Conservation (phyloP, 352 stramenopile genomes). For the Peronospora farinosa region DNA sequence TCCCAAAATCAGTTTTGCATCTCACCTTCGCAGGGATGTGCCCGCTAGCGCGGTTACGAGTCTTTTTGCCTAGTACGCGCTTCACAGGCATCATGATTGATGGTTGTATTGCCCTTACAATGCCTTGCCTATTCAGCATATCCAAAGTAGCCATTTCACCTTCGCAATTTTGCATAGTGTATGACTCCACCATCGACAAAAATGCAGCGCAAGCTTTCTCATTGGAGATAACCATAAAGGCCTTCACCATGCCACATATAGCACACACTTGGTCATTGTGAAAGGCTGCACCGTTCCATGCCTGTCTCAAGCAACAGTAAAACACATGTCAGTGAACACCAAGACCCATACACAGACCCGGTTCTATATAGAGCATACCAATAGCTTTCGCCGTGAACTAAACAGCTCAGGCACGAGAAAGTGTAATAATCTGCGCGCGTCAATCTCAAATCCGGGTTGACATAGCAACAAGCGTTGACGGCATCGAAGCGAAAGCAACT, state of each 20-base stretch:
- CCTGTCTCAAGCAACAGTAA: slow-evolving; percentile 23
- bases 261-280: slow-evolving; percentile 35
- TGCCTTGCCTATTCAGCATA: slow-evolving; percentile 35
- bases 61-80: slow-evolving; percentile 22
- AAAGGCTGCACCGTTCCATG: slow-evolving; percentile 64
- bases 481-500: slow-evolving; percentile 49
- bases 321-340: slow-evolving; percentile 6
- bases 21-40: slow-evolving; percentile 28
- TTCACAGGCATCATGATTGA: slow-evolving; percentile 26
- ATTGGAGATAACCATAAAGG: slow-evolving; percentile 34
- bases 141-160: slow-evolving; percentile 34
- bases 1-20: not conserved
- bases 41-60: slow-evolving; percentile 10
- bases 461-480: slow-evolving; percentile 60
- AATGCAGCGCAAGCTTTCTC: slow-evolving; percentile 24
- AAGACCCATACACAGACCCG: not conserved
- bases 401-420: slow-evolving; percentile 65
- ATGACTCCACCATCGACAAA: slow-evolving; percentile 23
- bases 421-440: slow-evolving; percentile 51
- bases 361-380: slow-evolving; percentile 44
- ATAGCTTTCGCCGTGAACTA: slow-evolving; percentile 55
- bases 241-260: slow-evolving; percentile 36
- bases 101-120: slow-evolving; percentile 23
- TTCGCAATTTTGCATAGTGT: slow-evolving; percentile 36
- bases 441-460: slow-evolving; percentile 29